Evolutionary conservation across 1,284 basidiomycete species (phyloP).

Genomic region (Malassezia vespertilionis): DNA sequence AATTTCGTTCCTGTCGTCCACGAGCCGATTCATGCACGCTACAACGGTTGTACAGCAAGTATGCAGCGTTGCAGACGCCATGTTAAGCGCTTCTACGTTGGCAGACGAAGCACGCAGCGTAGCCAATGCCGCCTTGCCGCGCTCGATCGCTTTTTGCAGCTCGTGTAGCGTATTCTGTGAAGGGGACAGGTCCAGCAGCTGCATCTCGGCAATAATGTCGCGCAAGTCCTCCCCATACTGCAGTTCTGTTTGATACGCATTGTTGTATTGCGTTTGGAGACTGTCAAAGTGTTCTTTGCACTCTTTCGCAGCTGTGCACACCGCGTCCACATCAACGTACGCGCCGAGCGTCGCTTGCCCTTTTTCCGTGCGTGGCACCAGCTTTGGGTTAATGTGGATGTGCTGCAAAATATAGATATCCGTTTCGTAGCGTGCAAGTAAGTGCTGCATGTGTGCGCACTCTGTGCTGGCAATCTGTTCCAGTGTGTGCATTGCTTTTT

Average conservation of each 20-base stretch:
- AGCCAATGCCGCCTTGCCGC: constrained; percentile 18
- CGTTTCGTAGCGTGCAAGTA: constrained; percentile 33
- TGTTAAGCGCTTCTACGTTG: neutral
- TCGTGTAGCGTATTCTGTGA: constrained; percentile 31
- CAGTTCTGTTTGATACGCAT: constrained; percentile 19
- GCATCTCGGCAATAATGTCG: constrained; percentile 26
- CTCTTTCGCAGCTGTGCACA: constrained; percentile 30
- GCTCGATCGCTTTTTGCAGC: constrained; percentile 19
- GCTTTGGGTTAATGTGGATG: constrained; percentile 31
- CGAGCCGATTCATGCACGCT: constrained; percentile 31
- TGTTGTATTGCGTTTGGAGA: constrained; percentile 22
- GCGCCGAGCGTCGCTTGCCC: constrained; percentile 24
- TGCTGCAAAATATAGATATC: constrained; percentile 33
- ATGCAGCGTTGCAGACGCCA: too few relatives aligned
- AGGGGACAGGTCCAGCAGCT: constrained; percentile 24
- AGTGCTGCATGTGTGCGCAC: constrained; percentile 30
- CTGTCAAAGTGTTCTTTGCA: constrained; percentile 26
- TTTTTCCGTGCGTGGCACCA: constrained; percentile 20
- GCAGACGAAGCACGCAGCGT: constrained; percentile 18
- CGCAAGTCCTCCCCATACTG: constrained; percentile 27
- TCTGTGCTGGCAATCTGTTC: constrained; percentile 26
- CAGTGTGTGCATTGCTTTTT: constrained; percentile 23
- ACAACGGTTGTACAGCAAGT: too few relatives aligned
- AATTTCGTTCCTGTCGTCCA: constrained; percentile 42
- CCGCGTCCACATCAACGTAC: constrained; percentile 31